Evolutionary conservation across 306 rosid species (phyloP), one percentile per base, ranked within the genome.

Genomic region (Quercus ilex): DNA sequence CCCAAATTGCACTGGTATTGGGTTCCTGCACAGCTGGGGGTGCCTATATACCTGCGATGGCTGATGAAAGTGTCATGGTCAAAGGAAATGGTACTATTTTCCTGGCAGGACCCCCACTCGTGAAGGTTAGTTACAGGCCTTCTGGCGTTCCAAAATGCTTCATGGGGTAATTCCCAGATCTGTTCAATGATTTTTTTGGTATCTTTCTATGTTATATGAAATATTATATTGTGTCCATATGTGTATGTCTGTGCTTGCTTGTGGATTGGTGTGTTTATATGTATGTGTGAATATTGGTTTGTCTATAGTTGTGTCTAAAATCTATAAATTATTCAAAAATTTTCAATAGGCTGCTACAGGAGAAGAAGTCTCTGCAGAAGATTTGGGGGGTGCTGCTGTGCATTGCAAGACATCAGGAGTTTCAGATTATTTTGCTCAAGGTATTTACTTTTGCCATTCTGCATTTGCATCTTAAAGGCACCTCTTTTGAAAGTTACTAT

Each of bases 11-110:
- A 8, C 82, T 95, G 82, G 99, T 95, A 0, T 86, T 95, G 79
- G 99, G 99, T 5, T 95, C 97, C 23, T 95, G 99, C 86, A 91
- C 99, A 55, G 99, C 98, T 8, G 99, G 99, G 3, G 99, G 98
- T 70, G 99, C 99, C 38, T 95, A 91, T 82, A 92, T 95, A 77
- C 99, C 99, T 75, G 97, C 98, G 1, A 95, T 95, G 99, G 99
- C 99, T 11, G 99, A 95, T 86, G 98, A 95, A 69, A 95, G 97
- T 79, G 97, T 92, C n/a, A 95, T 95, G 99, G 98, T 95, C 77
- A 95, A 91, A 82, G 98, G 98, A 79, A 95, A 95, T 80, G 98
- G 97, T 31, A 95, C 97, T 78, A 91, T 95, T 65, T 95, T 92
- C 83, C 87, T 95, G 51, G 99, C 97, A 23, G 99, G 99, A 41